Conservation (phyloP, 2,329 filamentous ascomycete genomes). For the Hyphodiscus sp. region DNA sequence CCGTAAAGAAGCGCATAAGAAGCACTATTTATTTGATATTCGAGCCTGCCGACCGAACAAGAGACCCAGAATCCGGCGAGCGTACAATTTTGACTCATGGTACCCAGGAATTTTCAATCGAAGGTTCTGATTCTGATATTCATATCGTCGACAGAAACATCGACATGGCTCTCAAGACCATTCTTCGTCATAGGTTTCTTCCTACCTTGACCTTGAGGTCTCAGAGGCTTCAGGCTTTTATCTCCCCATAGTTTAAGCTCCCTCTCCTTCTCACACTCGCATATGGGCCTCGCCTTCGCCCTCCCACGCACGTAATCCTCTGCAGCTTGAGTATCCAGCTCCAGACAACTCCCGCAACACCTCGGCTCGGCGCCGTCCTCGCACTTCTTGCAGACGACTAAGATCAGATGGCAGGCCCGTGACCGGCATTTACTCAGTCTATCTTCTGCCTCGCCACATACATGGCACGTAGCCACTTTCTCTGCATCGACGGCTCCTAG, state of each 20-base stretch:
- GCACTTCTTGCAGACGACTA: constrained; percentile 27
- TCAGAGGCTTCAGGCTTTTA: constrained; percentile 6
- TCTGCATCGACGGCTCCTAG: not conserved
- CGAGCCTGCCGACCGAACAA: too few species aligned
- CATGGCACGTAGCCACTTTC: constrained; percentile 27
- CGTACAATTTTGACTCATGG: not conserved
- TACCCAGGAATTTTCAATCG: not conserved
- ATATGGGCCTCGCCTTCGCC: constrained; percentile 17
- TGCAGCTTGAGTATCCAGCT: constrained; percentile 9
- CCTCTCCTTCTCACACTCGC: constrained; percentile 26
- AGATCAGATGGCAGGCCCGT: constrained; percentile 26
- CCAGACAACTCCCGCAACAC: constrained; percentile 26
- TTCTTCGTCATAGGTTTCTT: constrained; percentile 7
- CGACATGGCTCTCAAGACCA: not conserved
- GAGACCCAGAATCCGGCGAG: too few species aligned
- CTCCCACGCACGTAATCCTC: not conserved
- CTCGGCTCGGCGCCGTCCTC: constrained; percentile 16
- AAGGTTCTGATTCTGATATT: constrained; percentile 15
- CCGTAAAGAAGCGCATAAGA: too few species aligned
- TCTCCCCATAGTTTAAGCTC: constrained; percentile 27
- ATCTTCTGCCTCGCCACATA: constrained; percentile 18
- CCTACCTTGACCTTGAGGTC: constrained; percentile 12
- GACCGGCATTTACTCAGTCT: constrained; percentile 28
- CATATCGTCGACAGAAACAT: not conserved
- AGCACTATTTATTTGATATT: too few species aligned